Base-by-base conservation (phyloP, 768 basidiomycete species). In the Auricularia auricula-judae region DNA sequence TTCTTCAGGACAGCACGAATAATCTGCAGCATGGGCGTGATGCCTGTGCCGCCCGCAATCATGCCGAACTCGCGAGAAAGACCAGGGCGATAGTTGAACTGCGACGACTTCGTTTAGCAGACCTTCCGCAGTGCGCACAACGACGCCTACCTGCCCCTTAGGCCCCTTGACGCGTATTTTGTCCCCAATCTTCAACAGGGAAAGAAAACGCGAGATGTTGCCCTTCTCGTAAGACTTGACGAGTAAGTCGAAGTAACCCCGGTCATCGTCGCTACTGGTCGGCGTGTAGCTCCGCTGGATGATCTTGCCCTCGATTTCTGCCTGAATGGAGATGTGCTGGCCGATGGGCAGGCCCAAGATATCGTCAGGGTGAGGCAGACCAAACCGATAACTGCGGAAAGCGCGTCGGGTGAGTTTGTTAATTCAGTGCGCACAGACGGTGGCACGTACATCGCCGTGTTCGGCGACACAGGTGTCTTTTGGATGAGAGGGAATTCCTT, bases 171-270 rank as follows among this genome's bases (percentile, higher is more conserved):
- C 83, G 68, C 86, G 87, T 68, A 97, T 81, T 61, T 81, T 87
- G 78, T 98, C 87, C 66, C 95, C 95, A 51, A 95, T 81, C 67
- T 89, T 92, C 72, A 98, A 84, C 56, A 84, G 77, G 14, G 85
- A 82, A 71, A 98, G 79, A 75, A 91, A 84, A 67, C 87, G 85
- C 10, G 97, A 98, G 73, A 99, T 91, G 80, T 98, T 98, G 65
- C 97, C 97, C 74, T 91, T 88, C 72, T 98, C 96, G 72, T 99
- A 99, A 5, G 93, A 84, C 95, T 99, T 99, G 80, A 99, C 89
- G 70, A 99, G 84, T 65, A 99, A 86, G 76, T 98, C 95, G 74
- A 99, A 98, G 77, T 89, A 84, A 61, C 97, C 97, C 61, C 81
- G 83, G 78, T 98, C 89, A 65, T 96, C 91, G 72, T 98, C 92